Base-by-base conservation (phyloP, 2,329 filamentous ascomycete genomes). In the Tolypocladium album region DNA sequence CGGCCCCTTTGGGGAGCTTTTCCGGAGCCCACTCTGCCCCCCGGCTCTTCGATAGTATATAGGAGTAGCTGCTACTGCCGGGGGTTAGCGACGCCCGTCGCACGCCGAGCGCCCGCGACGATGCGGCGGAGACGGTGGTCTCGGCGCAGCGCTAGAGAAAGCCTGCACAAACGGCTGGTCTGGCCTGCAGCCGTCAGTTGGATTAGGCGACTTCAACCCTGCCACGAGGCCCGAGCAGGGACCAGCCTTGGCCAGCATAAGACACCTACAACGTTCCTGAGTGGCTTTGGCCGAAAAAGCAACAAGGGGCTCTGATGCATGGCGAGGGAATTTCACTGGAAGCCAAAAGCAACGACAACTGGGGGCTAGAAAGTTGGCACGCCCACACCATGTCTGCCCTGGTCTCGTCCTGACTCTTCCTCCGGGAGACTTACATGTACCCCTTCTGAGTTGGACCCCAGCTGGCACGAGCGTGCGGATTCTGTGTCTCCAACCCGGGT, bases 111-210 rank as follows among this genome's bases (percentile, higher is more conserved):
- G 55, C 55, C 55, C 55, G 55, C 55, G 38, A 40, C 55, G 34
- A 56, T 56, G 34, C 53, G 36, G 55, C 55, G 55, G 36, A 39
- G 55, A 36, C 55, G 36, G 36, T 40, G 55, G 55, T 38, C 55
- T 57, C 55, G 55, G 55, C 55, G 55, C 36, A 43, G 34, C 39
- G 47, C 59, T 58, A 58, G 57, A 58, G 59, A 58, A 58, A 52
- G 59, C 59, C 57, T 58, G 52, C 55, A 27, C 40, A 50, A 59
- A 58, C 55, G 40, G 57, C 43, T 58, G 56, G 61, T 34, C 52
- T 52, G 55, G 58, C 39, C 38, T 50, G 55, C 42, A 42, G 27
- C 43, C 31, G 40, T 34, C 39, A 34, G 47, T 22, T 31, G 50
- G 20, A 11, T 36, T 17, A 36, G 31, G 50, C 50, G 31, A 53